These are phyloP conservation scores for Boletus rufocinnamomeus DNA, from an alignment of 768 basidiomycete genomes.

Conservation along the genomic window DNA sequence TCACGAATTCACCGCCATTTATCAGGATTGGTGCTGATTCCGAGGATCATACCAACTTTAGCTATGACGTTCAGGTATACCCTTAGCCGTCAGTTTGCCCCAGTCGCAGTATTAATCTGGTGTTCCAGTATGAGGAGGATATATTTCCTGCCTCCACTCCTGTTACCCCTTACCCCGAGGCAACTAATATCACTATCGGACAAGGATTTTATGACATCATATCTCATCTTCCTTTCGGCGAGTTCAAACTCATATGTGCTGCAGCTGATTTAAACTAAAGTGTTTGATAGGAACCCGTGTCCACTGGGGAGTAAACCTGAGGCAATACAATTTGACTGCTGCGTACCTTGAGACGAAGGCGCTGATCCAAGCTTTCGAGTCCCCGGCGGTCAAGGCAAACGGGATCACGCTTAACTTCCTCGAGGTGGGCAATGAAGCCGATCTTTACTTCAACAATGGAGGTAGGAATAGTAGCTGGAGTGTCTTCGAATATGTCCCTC, in stretches of 20 bases:
- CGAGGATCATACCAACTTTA: slow-evolving; percentile 60
- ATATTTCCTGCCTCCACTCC: slow-evolving; percentile 50
- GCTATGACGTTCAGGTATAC: slow-evolving; percentile 46
- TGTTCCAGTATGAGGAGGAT: slow-evolving; percentile 44
- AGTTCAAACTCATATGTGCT: slow-evolving; percentile 8
- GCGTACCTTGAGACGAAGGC: slow-evolving; percentile 49
- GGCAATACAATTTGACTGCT: slow-evolving; percentile 51
- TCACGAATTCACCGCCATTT: slow-evolving; percentile 54
- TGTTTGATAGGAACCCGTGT: slow-evolving; percentile 55
- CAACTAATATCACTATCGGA: slow-evolving; percentile 59
- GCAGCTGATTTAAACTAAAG: not conserved
- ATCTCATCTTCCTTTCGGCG: slow-evolving; percentile 52
- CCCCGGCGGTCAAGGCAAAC: slow-evolving; percentile 38
- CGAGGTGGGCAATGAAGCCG: slow-evolving; percentile 65
- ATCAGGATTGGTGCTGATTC: slow-evolving; percentile 62
- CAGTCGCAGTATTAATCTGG: slow-evolving; percentile 1
- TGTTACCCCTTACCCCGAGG: slow-evolving; percentile 66
- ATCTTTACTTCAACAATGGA: slow-evolving; percentile 53
- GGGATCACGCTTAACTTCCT: slow-evolving; percentile 56
- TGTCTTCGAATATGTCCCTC: slow-evolving; percentile 45
- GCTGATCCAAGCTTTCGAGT: slow-evolving; percentile 51
- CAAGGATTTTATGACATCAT: slow-evolving; percentile 55
- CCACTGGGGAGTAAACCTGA: slow-evolving; percentile 71
- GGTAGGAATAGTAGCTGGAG: slow-evolving; percentile 42
- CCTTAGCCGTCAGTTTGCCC: not conserved